These are phyloP conservation scores for Pseudocercospora macadamiae DNA, from an alignment of 2,329 filamentous ascomycete genomes.

Conservation along the genomic window DNA sequence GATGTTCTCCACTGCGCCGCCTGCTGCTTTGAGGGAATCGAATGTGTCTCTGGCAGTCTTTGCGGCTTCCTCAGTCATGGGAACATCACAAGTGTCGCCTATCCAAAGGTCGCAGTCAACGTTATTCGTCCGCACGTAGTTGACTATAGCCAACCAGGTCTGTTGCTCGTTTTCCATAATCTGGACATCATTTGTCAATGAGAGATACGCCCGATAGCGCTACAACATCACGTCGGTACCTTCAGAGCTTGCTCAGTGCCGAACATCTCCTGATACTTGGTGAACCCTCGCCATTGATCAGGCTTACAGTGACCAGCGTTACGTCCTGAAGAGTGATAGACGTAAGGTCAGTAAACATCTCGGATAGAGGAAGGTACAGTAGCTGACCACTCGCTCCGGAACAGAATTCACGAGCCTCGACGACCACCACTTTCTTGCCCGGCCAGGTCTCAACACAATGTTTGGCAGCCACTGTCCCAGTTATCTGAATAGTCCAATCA, in stretches of 20 bases:
- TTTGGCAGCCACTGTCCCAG: neutral
- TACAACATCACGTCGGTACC: constrained; percentile 57
- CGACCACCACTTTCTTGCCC: constrained; percentile 59
- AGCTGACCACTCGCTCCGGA: constrained; percentile 82
- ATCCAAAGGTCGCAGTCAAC: constrained; percentile 72
- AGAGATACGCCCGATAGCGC: too few species aligned
- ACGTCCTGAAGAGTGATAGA: too few species aligned
- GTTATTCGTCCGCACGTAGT: constrained; percentile 44
- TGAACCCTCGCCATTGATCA: constrained; percentile 4
- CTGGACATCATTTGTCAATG: too few species aligned
- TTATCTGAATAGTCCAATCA: neutral
- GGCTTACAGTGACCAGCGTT: constrained; percentile 34
- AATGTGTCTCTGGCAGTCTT: constrained; percentile 60
- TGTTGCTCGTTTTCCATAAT: constrained; percentile 73
- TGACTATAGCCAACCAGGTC: constrained; percentile 61
- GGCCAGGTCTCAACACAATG: constrained; percentile 4
- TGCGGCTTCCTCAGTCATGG: neutral
- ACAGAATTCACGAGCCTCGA: constrained; percentile 78
- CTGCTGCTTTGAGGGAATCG: constrained; percentile 58
- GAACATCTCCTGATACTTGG: constrained; percentile 59
- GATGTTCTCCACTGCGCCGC: constrained; percentile 55
- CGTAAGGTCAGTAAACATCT: too few species aligned
- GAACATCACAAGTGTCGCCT: neutral
- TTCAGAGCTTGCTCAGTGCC: constrained; percentile 5
- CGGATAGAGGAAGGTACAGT: too few species aligned